Conservation (phyloP, 441 rosid species). For the Gossypium gossypioides region DNA sequence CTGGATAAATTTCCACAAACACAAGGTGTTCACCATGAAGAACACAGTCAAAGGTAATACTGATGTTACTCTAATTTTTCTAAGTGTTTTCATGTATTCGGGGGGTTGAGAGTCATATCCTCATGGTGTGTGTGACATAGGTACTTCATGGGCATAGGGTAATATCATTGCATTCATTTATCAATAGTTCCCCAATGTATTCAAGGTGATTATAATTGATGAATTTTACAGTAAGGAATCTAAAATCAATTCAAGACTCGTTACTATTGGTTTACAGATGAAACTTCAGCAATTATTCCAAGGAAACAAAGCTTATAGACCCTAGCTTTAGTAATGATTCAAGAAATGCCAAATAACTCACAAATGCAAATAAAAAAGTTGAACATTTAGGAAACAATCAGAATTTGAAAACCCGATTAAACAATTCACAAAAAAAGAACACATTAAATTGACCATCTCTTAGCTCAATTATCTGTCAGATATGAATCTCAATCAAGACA, state of each 20-base stretch:
- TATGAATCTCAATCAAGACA: not conserved
- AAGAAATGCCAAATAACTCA: not conserved
- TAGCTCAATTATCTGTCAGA: not conserved
- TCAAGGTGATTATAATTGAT: not conserved
- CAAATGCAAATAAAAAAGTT: not conserved
- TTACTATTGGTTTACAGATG: not conserved
- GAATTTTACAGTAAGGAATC: not conserved
- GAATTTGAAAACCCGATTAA: not conserved
- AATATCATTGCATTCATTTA: not conserved
- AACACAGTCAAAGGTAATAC: not conserved
- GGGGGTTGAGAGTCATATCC: not conserved
- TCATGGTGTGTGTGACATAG: not conserved
- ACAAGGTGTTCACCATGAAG: not conserved
- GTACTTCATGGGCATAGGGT: not conserved
- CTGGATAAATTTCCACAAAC: not conserved
- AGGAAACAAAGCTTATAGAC: not conserved
- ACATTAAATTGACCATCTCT: not conserved
- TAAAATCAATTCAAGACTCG: not conserved
- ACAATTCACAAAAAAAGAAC: not conserved
- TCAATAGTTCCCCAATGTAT: not conserved
- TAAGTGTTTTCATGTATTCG: not conserved
- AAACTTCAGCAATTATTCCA: not conserved
- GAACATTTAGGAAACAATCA: not conserved
- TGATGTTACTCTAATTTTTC: not conserved
- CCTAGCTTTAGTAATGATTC: not conserved